Evolutionary conservation across 176 grass and related monocot species (phyloP).

Genomic region (Rhynchospora breviuscula): DNA sequence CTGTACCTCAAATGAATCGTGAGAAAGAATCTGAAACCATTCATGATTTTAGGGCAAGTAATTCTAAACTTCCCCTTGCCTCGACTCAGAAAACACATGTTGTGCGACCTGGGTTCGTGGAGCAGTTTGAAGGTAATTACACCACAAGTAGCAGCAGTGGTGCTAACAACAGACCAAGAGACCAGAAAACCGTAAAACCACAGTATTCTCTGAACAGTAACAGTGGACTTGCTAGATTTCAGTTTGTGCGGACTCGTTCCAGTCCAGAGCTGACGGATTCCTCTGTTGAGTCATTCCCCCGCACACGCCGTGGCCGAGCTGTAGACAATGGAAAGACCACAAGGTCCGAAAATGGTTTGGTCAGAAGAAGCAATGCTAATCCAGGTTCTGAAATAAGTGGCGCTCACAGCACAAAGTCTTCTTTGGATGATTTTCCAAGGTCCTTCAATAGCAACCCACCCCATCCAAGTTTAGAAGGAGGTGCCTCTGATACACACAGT

Average conservation of each 20-base stretch:
- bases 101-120: constrained; percentile 36
- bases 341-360: constrained; percentile 32
- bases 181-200: constrained; percentile 40
- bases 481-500: constrained; percentile 63
- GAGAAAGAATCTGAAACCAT: constrained; percentile 37
- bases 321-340: constrained; percentile 36
- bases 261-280: constrained; percentile 76
- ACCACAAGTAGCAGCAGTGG: constrained; percentile 33
- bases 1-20: constrained; percentile 29
- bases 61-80: constrained; percentile 34
- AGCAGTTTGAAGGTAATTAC: constrained; percentile 59
- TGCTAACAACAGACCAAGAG: constrained; percentile 46
- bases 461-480: constrained; percentile 36
- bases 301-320: constrained; percentile 32
- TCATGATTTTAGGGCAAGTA: constrained; percentile 28
- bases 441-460: constrained; percentile 46
- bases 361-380: constrained; percentile 43
- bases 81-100: constrained; percentile 38
- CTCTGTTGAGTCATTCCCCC: constrained; percentile 54
- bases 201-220: constrained; percentile 29
- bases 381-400: constrained; percentile 42
- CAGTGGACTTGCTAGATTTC: constrained; percentile 47
- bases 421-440: constrained; percentile 45
- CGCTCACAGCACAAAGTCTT: constrained; percentile 52
- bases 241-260: constrained; percentile 76